Conservation (phyloP, 768 basidiomycete genomes). For the Tulasnella sp. region DNA sequence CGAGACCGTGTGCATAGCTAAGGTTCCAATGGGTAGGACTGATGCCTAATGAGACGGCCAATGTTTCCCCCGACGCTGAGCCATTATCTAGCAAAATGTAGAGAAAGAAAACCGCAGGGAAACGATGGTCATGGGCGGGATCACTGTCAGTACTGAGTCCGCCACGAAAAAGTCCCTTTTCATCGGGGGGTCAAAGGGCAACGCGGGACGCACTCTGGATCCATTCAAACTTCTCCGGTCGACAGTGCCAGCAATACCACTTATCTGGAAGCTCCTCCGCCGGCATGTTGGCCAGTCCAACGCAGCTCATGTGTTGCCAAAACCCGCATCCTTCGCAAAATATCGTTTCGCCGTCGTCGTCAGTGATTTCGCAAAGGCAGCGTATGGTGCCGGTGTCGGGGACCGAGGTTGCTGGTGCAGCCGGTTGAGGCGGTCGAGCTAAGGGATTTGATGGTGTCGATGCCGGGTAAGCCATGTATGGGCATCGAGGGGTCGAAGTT, state of each 20-base stretch:
- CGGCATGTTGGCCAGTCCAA: constrained; percentile 16
- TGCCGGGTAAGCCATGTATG: neutral
- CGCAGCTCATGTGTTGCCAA: constrained; percentile 35
- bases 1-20: neutral
- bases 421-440: neutral
- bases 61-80: neutral
- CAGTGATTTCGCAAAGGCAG: constrained; percentile 32
- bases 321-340: constrained; percentile 34
- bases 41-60: constrained; percentile 7
- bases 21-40: constrained; percentile 7
- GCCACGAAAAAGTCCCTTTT: neutral
- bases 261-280: constrained; percentile 8
- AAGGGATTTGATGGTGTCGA: neutral
- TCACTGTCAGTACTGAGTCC: neutral
- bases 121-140: neutral
- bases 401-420: neutral
- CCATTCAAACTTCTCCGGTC: constrained; percentile 11
- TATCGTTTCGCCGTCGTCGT: constrained; percentile 35
- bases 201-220: neutral
- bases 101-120: neutral
- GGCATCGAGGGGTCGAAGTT: neutral
- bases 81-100: neutral
- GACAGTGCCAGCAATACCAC: constrained; percentile 8
- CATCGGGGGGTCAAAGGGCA: neutral
- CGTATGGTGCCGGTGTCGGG: constrained; percentile 21